phyloP scores from a whole-genome alignment of 495 filamentous ascomycete genomes.

The Talaromyces trachyspermus region DNA sequence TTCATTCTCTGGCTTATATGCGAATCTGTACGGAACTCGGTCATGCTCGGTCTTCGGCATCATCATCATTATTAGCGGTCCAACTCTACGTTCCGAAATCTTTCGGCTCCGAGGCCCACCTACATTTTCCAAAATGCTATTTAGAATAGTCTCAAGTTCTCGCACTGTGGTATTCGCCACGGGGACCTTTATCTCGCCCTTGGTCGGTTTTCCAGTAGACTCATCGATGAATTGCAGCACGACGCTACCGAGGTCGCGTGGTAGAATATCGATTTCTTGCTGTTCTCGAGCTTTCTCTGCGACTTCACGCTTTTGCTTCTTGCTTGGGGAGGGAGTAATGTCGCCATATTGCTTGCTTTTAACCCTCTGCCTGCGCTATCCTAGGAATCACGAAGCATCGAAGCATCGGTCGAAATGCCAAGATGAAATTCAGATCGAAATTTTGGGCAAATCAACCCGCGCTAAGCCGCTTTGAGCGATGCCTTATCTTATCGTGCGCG shows the following conservation, averaged over 20 bases:
- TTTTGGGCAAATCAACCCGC: conserved; percentile 7
- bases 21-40: conserved; percentile 82
- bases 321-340: conserved; percentile 79
- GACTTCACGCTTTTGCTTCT: conserved; percentile 73
- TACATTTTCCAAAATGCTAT: conserved; percentile 78
- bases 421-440: conserved; percentile 7
- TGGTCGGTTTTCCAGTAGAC: conserved; percentile 60
- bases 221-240: conserved; percentile 85
- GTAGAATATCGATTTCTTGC: conserved; percentile 65
- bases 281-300: conserved; percentile 66
- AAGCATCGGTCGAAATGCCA: too few species aligned
- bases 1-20: conserved; percentile 50
- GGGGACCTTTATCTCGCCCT: conserved; percentile 68
- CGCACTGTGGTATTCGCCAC: conserved; percentile 80
- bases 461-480: conserved; percentile 1
- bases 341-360: conserved; percentile 59
- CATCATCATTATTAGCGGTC: background rate
- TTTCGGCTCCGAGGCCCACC: conserved; percentile 23
- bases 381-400: too few species aligned
- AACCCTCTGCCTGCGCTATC: too few species aligned
- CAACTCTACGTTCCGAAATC: background rate
- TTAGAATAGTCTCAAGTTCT: conserved; percentile 86
- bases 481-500: conserved; percentile 7
- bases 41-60: conserved; percentile 58
- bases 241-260: conserved; percentile 67